Evolutionary conservation across 257 asterid species (phyloP).

Genomic region (Nicotiana otophora): DNA sequence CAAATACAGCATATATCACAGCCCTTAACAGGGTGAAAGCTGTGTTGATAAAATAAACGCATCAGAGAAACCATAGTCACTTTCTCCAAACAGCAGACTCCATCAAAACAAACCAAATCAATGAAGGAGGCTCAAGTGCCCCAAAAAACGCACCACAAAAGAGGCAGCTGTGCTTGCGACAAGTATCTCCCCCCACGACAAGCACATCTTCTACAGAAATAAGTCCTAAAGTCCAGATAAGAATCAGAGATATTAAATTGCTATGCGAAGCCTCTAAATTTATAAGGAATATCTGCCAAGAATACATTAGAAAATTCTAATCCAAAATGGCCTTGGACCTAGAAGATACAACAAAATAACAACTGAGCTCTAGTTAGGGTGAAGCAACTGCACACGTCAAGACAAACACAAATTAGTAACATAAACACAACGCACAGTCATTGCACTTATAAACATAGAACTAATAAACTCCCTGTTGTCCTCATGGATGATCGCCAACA

Average conservation of each 20-base stretch:
- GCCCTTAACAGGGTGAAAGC: not conserved
- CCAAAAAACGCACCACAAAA: not conserved
- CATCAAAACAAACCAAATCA: not conserved
- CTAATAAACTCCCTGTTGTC: conserved; percentile 22
- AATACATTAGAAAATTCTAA: not conserved
- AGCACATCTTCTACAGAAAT: not conserved
- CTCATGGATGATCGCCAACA: conserved; percentile 22
- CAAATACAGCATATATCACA: conserved; percentile 1
- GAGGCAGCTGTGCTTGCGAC: not conserved
- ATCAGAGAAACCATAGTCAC: conserved; percentile 17
- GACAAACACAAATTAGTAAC: conserved; percentile 21
- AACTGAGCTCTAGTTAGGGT: conserved; percentile 16
- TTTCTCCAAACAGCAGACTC: not conserved
- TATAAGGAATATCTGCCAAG: not conserved
- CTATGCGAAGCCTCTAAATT: not conserved
- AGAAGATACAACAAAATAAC: conserved; percentile 17
- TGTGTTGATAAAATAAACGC: conserved; percentile 9
- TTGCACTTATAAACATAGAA: conserved; percentile 1
- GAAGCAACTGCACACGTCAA: conserved; percentile 26
- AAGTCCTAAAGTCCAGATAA: not conserved
- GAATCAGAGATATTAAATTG: not conserved
- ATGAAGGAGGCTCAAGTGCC: not conserved
- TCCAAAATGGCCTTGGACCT: conserved; percentile 7
- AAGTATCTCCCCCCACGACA: too few relatives aligned
- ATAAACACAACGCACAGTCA: conserved; percentile 12